A percentile compares a stretch with the other conserved stretches of the same genome.
These are phyloP conservation scores for Wickerhamiella slavikovae DNA, from an alignment of 805 yeast species.

Conservation along the genomic window DNA sequence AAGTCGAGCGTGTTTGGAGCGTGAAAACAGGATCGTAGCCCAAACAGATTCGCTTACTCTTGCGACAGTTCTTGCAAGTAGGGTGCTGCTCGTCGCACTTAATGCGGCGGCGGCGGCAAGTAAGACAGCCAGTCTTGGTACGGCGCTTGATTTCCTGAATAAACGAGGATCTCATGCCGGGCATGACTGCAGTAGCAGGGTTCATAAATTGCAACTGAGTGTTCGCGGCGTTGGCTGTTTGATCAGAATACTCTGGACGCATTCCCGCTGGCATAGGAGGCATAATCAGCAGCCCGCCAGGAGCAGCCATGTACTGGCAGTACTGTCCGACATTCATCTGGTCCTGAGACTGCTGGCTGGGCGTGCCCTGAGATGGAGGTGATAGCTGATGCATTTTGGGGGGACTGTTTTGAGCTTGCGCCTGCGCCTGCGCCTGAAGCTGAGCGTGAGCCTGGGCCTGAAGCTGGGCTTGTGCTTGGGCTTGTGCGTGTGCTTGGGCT, in stretches of 20 bases:
- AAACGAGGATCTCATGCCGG: conserved; percentile 1
- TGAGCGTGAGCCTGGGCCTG: too few species aligned
- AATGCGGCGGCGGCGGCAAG: conserved; percentile 50
- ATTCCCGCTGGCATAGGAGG: neutral
- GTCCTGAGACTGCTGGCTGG: too few species aligned
- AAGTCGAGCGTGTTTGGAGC: conserved; percentile 5
- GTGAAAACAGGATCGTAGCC: conserved; percentile 33
- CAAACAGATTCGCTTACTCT: conserved; percentile 41
- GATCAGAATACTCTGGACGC: neutral
- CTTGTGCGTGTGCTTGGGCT: too few species aligned
- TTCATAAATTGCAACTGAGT: neutral
- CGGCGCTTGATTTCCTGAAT: conserved; percentile 26
- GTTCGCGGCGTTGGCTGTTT: neutral
- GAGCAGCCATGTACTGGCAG: neutral
- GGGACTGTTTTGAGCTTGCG: too few species aligned
- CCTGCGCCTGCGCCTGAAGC: too few species aligned
- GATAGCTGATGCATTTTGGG: too few species aligned
- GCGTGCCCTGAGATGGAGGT: too few species aligned
- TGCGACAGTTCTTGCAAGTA: conserved; percentile 44
- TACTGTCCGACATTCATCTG: too few species aligned
- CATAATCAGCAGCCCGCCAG: neutral
- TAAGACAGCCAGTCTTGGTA: conserved; percentile 56
- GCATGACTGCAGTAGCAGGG: neutral
- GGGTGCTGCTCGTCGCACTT: conserved; percentile 64
- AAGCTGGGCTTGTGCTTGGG: too few species aligned